Conservation (phyloP, 805 yeast species). For the Lachancea nothofagi region DNA sequence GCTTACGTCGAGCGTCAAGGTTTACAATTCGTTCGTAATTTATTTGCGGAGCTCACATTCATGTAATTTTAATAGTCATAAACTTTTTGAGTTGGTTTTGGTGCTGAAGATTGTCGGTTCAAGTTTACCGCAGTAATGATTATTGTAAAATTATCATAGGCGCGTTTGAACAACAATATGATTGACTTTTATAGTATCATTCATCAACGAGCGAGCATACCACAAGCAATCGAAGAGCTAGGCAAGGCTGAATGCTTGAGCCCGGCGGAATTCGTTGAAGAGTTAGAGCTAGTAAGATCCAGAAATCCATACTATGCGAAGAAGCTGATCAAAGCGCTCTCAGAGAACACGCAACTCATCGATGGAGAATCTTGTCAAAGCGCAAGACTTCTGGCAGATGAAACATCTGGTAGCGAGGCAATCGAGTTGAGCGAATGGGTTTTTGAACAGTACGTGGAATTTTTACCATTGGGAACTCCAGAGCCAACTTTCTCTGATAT, state of each 20-base stretch:
- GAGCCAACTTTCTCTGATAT: slow-evolving; percentile 29
- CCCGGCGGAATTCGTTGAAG: slow-evolving; percentile 13
- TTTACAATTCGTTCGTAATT: no score
- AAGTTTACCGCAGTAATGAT: no score
- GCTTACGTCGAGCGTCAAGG: no score
- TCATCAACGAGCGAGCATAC: slow-evolving; percentile 5
- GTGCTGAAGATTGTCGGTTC: no score
- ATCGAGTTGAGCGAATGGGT: slow-evolving; percentile 25
- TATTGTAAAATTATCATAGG: no score
- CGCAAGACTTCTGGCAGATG: background rate
- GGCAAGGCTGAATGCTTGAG: background rate
- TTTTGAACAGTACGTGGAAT: slow-evolving; percentile 29
- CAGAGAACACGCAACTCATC: slow-evolving; percentile 33
- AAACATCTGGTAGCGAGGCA: slow-evolving; percentile 7
- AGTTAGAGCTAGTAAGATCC: slow-evolving; percentile 18
- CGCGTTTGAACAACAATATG: no score
- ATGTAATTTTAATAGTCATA: no score
- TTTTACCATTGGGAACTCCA: slow-evolving; percentile 25
- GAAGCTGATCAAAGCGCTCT: slow-evolving; percentile 39
- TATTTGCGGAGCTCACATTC: no score
- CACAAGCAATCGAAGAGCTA: slow-evolving; percentile 1
- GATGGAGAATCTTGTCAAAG: slow-evolving; percentile 18
- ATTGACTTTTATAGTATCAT: background rate
- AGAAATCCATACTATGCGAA: slow-evolving; percentile 51
- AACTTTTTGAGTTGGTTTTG: no score